Percentiles rank a stretch among this genome's conserved stretches.
Conservation (phyloP, 163 green algal genomes). For the Chlamydomonas reinhardtii region DNA sequence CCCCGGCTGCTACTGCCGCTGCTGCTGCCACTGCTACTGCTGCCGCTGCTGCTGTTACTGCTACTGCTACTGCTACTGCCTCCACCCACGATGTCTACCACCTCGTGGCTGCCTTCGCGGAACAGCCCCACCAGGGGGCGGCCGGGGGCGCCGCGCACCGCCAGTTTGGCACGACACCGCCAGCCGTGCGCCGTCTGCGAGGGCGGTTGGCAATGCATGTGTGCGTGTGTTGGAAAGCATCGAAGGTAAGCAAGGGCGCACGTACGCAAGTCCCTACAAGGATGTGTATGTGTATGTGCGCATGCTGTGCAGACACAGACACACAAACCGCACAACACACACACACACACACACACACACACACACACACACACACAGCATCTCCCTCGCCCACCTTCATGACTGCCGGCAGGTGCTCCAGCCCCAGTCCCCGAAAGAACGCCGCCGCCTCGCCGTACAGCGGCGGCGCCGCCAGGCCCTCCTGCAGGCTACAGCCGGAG, state of each 20-base stretch:
- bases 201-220: background rate
- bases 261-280: background rate
- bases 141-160: slow-evolving; percentile 42
- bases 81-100: slow-evolving; percentile 46
- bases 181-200: slow-evolving; percentile 40
- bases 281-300: too few relatives aligned
- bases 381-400: background rate
- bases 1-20: background rate
- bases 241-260: background rate
- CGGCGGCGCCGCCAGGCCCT: slow-evolving; percentile 34
- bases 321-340: too few relatives aligned
- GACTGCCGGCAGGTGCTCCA: slow-evolving; percentile 9
- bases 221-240: background rate
- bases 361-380: too few relatives aligned
- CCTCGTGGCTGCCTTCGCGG: slow-evolving; percentile 27
- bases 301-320: too few relatives aligned
- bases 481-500: slow-evolving; percentile 49
- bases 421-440: slow-evolving; percentile 44
- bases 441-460: slow-evolving; percentile 39
- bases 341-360: too few relatives aligned
- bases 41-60: too few relatives aligned
- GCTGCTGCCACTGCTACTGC: too few relatives aligned
- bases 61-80: too few relatives aligned
- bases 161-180: slow-evolving; percentile 57
- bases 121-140: slow-evolving; percentile 51